phyloP scores from a whole-genome alignment of 768 basidiomycete species.

The Lactarius tabidus region DNA sequence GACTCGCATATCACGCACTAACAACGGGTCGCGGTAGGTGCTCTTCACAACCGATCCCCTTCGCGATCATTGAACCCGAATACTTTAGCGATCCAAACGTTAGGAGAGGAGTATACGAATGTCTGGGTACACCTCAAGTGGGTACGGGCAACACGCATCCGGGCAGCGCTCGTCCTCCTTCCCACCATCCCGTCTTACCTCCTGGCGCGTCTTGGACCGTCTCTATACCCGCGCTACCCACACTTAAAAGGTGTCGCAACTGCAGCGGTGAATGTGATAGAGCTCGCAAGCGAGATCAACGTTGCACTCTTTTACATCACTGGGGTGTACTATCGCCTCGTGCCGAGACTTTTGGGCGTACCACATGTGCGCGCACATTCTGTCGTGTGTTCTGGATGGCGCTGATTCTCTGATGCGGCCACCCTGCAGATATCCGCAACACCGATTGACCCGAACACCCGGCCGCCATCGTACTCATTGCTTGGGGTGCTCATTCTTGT shows the following conservation, averaged over 20 bases:
- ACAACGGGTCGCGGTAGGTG: slow-evolving; percentile 68
- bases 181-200: slow-evolving; percentile 63
- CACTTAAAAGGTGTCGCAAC: slow-evolving; percentile 34
- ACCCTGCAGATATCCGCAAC: slow-evolving; percentile 61
- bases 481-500: slow-evolving; percentile 69
- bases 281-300: slow-evolving; percentile 63
- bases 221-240: slow-evolving; percentile 35
- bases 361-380: slow-evolving; percentile 50
- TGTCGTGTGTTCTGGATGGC: neutral
- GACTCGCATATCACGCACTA: slow-evolving; percentile 67
- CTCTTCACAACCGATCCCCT: slow-evolving; percentile 3
- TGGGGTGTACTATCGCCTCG: slow-evolving; percentile 74
- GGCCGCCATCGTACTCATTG: slow-evolving; percentile 83
- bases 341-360: slow-evolving; percentile 62
- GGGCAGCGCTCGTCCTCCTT: slow-evolving; percentile 57
- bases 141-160: slow-evolving; percentile 44
- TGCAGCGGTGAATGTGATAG: slow-evolving; percentile 47
- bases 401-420: neutral
- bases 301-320: slow-evolving; percentile 76
- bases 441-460: slow-evolving; percentile 63
- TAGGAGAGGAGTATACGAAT: slow-evolving; percentile 90
- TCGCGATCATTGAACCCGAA: slow-evolving; percentile 14
- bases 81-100: slow-evolving; percentile 63
- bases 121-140: slow-evolving; percentile 51
- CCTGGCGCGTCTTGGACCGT: slow-evolving; percentile 46